A percentile compares a stretch with the other conserved stretches of the same genome.
phyloP scores from a whole-genome alignment of 2,329 filamentous ascomycete species.

The Blumeria hordei region DNA sequence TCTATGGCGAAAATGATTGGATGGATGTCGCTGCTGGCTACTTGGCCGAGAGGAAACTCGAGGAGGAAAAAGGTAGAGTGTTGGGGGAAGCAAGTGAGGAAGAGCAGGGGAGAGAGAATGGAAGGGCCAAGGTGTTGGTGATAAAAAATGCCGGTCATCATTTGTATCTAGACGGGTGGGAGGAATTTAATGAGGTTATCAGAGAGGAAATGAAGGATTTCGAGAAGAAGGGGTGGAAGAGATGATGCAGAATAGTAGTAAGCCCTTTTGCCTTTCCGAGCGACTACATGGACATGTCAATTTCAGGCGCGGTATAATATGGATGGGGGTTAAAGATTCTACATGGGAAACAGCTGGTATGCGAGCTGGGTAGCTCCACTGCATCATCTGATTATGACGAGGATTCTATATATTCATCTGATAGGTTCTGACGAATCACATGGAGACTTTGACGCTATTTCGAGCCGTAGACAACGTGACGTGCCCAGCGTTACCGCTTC shows the following conservation, averaged over 20 bases:
- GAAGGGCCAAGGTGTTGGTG: slow-evolving; percentile 59
- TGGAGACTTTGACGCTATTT: too few relatives aligned
- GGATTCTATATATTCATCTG: too few relatives aligned
- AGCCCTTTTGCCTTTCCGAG: neutral
- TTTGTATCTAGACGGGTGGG: slow-evolving; percentile 43
- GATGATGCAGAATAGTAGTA: neutral
- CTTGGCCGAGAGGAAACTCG: slow-evolving; percentile 56
- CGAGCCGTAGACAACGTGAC: too few relatives aligned
- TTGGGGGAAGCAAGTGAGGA: slow-evolving; percentile 38
- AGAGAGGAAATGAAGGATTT: slow-evolving; percentile 38
- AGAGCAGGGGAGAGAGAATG: slow-evolving; percentile 48
- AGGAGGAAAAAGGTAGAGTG: slow-evolving; percentile 35
- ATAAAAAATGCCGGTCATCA: slow-evolving; percentile 51
- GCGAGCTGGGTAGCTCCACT: too few relatives aligned
- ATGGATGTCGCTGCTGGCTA: slow-evolving; percentile 84
- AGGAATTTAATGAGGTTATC: slow-evolving; percentile 45
- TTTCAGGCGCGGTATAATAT: too few relatives aligned
- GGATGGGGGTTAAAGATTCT: too few relatives aligned
- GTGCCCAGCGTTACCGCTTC: too few relatives aligned
- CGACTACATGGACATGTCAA: too few relatives aligned
- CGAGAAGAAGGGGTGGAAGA: slow-evolving; percentile 7
- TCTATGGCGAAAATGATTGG: slow-evolving; percentile 98
- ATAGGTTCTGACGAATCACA: too few relatives aligned
- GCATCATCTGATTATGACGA: too few relatives aligned
- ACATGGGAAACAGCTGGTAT: too few relatives aligned